Evolutionary conservation across 176 grass and related monocot species (phyloP).

Genomic region (Olyra latifolia): DNA sequence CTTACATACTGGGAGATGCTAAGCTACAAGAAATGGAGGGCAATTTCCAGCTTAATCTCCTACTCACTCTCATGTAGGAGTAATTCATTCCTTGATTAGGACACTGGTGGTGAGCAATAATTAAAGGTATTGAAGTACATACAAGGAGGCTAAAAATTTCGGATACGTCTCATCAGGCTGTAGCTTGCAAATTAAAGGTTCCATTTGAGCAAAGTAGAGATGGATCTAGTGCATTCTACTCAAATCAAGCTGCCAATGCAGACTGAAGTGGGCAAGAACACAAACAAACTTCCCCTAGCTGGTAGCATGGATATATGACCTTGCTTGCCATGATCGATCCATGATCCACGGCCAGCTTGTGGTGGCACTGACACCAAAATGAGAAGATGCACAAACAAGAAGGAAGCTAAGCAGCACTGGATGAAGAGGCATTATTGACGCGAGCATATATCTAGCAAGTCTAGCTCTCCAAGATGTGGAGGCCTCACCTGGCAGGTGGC

Average conservation of each 20-base stretch:
- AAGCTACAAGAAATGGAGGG: background rate
- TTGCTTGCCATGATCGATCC: background rate
- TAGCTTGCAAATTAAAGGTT: background rate
- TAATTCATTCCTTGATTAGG: background rate
- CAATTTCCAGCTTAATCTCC: background rate
- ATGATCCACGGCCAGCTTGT: too few species aligned
- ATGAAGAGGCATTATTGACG: too few species aligned
- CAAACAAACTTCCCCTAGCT: background rate
- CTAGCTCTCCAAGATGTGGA: background rate
- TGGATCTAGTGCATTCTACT: background rate
- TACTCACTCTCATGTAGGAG: background rate
- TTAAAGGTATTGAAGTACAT: background rate
- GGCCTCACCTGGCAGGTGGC: slow-evolving; percentile 61
- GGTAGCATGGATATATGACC: background rate
- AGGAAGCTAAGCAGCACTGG: too few species aligned
- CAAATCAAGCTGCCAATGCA: background rate
- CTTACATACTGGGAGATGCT: background rate
- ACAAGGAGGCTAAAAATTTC: background rate
- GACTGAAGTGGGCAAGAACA: background rate
- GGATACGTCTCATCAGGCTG: background rate
- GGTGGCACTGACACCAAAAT: background rate
- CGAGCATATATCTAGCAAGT: too few species aligned
- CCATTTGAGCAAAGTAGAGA: background rate
- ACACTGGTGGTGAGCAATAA: background rate
- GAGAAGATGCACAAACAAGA: background rate